Evolutionary conservation across 2,329 filamentous ascomycete genomes (phyloP), one percentile per base, ranked within the genome.

Genomic region (Xylariaceae sp.): DNA sequence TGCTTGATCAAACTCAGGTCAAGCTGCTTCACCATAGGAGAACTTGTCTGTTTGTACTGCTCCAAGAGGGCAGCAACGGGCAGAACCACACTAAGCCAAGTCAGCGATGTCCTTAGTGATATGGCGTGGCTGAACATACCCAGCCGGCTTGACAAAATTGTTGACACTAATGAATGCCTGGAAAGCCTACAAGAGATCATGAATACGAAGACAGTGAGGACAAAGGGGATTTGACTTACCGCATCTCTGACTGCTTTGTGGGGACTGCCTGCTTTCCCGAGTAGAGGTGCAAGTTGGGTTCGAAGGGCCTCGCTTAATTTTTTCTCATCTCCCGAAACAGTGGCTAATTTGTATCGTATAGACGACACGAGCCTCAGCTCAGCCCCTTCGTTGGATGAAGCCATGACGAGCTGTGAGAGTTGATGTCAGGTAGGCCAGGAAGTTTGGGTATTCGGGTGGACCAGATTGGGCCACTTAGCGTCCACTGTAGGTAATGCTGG

Each of bases 1-100:
- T 95, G 88, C 57, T 94, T 87, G 29, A 96, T 85, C 60, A 95
- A 95, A 15, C 86, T 74, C 31, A 97, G 70, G 64, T 97, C 90
- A 53, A 96, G 86, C 60, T 95, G 87, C 49, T 88, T 84, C 50
- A 98, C 80, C 29, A 96, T 73, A 1, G 83, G 71, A 11, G 83
- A 84, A 30, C 81, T 73, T 29, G 79, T 80, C 17, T 87, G 79
- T 63, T 94, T 95, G 73, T 95, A 96, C 62, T 97, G 93, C 53
- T 89, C 84, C 41, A 97, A 65, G 15, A 98, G 73, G 13, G 83
- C 80, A n/a, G 80, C 77, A 11, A 97, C 89, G 0, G 93, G 93
- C 4, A 98, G 71, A 40, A 90, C 74, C 49, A 96, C 81, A 37
- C 76, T 76, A 48, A 26, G 19, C 33, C 6, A 12, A 16, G 31